A percentile compares a stretch with the other conserved stretches of the same genome.
phyloP scores from a whole-genome alignment of 2,329 filamentous ascomycete genomes.

The Fusarium sp. region DNA sequence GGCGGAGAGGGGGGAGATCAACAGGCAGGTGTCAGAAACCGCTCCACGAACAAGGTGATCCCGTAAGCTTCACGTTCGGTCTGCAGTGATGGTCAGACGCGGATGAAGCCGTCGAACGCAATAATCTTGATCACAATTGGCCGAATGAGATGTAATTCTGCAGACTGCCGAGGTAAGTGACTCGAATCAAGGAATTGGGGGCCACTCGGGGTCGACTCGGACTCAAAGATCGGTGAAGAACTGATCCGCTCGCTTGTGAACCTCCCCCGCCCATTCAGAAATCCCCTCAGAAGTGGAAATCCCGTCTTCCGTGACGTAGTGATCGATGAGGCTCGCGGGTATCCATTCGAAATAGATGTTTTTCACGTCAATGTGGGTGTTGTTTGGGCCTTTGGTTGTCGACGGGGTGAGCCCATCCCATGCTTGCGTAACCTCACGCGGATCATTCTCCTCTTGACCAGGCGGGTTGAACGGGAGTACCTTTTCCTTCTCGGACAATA shows the following conservation, averaged over 20 bases:
- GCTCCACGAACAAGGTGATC: conserved; percentile 19
- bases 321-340: conserved; percentile 60
- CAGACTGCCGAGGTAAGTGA: conserved; percentile 12
- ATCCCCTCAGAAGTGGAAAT: conserved; percentile 55
- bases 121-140: background rate
- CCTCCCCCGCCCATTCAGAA: conserved; percentile 49
- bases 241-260: conserved; percentile 51
- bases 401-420: conserved; percentile 54
- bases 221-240: conserved; percentile 56
- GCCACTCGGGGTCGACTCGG: conserved; percentile 7
- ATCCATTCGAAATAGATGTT: conserved; percentile 74
- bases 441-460: conserved; percentile 61
- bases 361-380: conserved; percentile 49
- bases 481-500: conserved; percentile 72
- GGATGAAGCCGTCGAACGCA: background rate
- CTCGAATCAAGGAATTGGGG: conserved; percentile 6
- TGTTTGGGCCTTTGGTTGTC: background rate
- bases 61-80: conserved; percentile 12
- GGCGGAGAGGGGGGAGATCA: background rate
- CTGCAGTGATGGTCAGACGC: conserved; percentile 14
- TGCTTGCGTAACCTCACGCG: conserved; percentile 59
- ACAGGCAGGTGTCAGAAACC: conserved; percentile 24
- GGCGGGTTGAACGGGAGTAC: conserved; percentile 60
- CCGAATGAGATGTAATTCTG: conserved; percentile 16
- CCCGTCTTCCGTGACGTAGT: conserved; percentile 67